Conservation (phyloP, 208 protist species). For the Tetramitus jugosus region DNA sequence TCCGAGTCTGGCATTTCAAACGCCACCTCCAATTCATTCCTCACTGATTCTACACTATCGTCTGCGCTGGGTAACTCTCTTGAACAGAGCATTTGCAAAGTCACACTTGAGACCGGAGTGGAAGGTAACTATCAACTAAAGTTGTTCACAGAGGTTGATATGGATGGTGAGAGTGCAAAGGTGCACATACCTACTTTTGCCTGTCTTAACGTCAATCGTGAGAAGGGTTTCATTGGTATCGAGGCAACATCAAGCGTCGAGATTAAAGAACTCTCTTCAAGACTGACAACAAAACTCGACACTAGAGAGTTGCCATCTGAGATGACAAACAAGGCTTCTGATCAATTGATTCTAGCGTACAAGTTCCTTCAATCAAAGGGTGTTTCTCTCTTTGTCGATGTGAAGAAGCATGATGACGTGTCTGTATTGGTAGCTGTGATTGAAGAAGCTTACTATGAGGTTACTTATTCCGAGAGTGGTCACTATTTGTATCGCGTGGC, state of each 20-base stretch:
- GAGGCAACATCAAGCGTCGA: not conserved
- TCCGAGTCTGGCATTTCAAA: not conserved
- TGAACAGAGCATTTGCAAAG: not conserved
- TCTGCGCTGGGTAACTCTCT: no score
- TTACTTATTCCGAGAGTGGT: slow-evolving; percentile 8
- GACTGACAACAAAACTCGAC: not conserved
- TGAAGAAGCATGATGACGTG: slow-evolving; percentile 12
- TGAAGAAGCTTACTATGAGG: not conserved
- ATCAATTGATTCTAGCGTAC: not conserved
- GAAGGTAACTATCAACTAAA: not conserved
- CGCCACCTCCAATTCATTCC: not conserved
- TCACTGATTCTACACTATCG: not conserved
- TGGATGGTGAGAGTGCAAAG: not conserved
- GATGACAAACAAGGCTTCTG: not conserved
- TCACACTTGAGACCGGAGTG: not conserved
- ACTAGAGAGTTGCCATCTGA: not conserved
- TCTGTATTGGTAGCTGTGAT: slow-evolving; percentile 3
- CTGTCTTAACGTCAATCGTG: slow-evolving; percentile 4
- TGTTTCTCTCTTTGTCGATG: not conserved
- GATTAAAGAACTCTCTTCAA: not conserved
- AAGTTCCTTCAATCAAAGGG: not conserved
- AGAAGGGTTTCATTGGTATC: slow-evolving; percentile 1
- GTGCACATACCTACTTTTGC: not conserved
- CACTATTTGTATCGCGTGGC: not conserved
- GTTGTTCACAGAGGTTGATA: not conserved